Evolutionary conservation across 495 filamentous ascomycete species (phyloP), one percentile per base, ranked within the genome.

Genomic region (Hamigera avellanea): DNA sequence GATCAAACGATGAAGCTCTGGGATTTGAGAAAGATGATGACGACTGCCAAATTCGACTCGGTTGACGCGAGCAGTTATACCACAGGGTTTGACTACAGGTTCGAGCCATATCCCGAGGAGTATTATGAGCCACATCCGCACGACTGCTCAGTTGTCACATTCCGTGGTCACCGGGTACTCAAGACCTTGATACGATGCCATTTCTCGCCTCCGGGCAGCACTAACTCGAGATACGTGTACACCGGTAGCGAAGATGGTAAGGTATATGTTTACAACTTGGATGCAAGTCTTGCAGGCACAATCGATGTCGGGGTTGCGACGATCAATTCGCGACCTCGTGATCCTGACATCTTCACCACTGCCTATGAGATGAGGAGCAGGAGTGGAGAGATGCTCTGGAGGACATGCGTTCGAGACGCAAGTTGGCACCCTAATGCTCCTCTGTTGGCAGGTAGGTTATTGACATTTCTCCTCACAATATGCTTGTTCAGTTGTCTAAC

Each of bases 1-100:
- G 91, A 98, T 48, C 91, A 98, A 56, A 83, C 76, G 21, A 94
- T 94, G 80, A 98, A 96, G 61, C 70, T 98, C 3, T 98, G 91
- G 91, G 91, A 98, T 61, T 61, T 98, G 32, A 69, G 93, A 37
- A 80, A 75, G 42, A 85, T 83, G 71, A 82, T 84, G 71, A 75
- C 73, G 14, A 78, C 76, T 14, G 67, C 74, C 14, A 69, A 70
- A 13, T 82, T 78, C 35, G 73, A 75, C 25, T 50, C 46, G 1
- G 58, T 78, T 36, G 61, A 73, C 14, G 61, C 69, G n/a, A 52
- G 52, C 12, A 56, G 61, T 5, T 81, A 75, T 48, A 72, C 69
- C 2, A 81, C 72, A 30, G 71, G 70, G 2, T 95, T 91, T 58
- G 91, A 98, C 56, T 98, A 98, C 57, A 82, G 89, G 4, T 78